Percentiles rank a stretch among this genome's conserved stretches.
These are phyloP conservation scores for Lactarius tabidus DNA, from an alignment of 768 basidiomycete genomes.

Conservation along the genomic window DNA sequence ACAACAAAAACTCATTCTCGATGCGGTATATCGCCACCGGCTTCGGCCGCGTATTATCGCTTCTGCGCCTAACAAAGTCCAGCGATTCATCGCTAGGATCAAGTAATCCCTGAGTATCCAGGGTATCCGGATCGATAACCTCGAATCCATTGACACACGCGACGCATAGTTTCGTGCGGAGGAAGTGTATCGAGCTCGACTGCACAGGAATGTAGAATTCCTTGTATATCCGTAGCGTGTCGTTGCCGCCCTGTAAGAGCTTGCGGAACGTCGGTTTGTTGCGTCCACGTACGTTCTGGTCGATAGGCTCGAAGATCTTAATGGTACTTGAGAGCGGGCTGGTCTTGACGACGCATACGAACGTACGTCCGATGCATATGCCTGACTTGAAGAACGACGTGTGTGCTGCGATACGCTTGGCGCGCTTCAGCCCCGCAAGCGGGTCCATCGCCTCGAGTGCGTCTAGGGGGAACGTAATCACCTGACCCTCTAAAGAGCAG, in stretches of 20 bases:
- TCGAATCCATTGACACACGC: slow-evolving; percentile 97
- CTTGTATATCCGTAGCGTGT: slow-evolving; percentile 98
- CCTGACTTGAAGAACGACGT: slow-evolving; percentile 77
- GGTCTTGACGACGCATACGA: slow-evolving; percentile 62
- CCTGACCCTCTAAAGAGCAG: no score
- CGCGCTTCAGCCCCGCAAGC: no score
- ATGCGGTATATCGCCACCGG: slow-evolving; percentile 89
- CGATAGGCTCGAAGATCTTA: no score
- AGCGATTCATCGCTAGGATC: slow-evolving; percentile 89
- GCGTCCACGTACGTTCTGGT: slow-evolving; percentile 73
- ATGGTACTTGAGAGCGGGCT: slow-evolving; percentile 62
- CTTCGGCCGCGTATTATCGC: slow-evolving; percentile 42
- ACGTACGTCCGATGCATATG: slow-evolving; percentile 50
- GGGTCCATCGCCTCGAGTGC: no score
- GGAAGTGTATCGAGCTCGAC: slow-evolving; percentile 92
- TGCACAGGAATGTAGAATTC: slow-evolving; percentile 99
- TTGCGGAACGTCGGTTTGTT: slow-evolving; percentile 93
- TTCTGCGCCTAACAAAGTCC: slow-evolving; percentile 92
- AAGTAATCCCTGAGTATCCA: slow-evolving; percentile 93
- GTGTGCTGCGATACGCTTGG: no score
- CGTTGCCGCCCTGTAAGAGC: slow-evolving; percentile 89
- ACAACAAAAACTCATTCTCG: slow-evolving; percentile 92
- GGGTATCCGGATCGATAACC: slow-evolving; percentile 93
- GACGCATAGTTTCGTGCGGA: slow-evolving; percentile 96
- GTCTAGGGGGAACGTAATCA: no score